Conservation (phyloP, 73 alveolate species). For the Paramecium tetraurelia region DNA sequence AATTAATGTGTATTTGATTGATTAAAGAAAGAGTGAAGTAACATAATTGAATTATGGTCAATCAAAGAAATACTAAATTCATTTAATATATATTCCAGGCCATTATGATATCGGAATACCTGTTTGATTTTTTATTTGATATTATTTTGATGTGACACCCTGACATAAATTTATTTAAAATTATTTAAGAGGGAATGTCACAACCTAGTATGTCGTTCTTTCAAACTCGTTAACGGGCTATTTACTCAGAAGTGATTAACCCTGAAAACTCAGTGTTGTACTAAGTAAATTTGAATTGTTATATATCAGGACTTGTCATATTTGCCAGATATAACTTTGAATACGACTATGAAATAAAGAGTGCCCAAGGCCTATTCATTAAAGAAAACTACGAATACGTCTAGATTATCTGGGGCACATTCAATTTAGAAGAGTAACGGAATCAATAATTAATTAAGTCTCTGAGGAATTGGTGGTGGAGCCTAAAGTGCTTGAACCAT, state of each 20-base stretch:
- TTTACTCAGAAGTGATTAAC: slow-evolving; percentile 58
- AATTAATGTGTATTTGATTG: neutral
- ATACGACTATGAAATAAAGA: slow-evolving; percentile 48
- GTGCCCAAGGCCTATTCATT: slow-evolving; percentile 54
- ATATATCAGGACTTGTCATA: slow-evolving; percentile 6
- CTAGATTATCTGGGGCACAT: slow-evolving; percentile 35
- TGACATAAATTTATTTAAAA: neutral
- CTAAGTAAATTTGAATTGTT: neutral
- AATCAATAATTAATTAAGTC: neutral
- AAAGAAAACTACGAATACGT: slow-evolving; percentile 16
- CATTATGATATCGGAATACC: neutral
- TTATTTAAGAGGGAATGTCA: slow-evolving; percentile 16
- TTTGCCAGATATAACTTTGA: neutral
- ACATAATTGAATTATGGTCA: neutral
- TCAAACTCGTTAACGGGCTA: slow-evolving; percentile 53
- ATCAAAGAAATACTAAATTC: neutral
- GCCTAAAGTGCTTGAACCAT: slow-evolving; percentile 91
- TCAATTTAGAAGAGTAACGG: slow-evolving; percentile 27
- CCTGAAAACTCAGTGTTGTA: slow-evolving; percentile 54
- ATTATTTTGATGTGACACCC: neutral
- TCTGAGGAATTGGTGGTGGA: slow-evolving; percentile 82
- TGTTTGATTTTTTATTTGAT: neutral
- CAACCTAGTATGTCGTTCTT: slow-evolving; percentile 46
- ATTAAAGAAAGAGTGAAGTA: neutral
- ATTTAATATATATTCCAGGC: neutral